Evolutionary conservation across 768 basidiomycete species (phyloP).

Genomic region (Amanita subjunquillea): DNA sequence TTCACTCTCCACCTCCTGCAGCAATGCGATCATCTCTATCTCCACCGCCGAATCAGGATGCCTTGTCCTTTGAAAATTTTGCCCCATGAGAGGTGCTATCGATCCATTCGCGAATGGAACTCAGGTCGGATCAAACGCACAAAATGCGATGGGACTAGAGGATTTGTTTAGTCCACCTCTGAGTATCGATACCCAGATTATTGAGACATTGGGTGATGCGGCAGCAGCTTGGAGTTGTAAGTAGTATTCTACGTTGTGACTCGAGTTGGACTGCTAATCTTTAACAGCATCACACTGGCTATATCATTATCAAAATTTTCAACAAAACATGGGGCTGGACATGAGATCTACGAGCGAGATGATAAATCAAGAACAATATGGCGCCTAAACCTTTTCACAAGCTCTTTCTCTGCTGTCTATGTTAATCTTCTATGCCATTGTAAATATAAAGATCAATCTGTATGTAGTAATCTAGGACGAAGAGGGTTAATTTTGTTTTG

Average conservation of each 20-base stretch:
- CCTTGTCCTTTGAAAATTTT: conserved; percentile 38
- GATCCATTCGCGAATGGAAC: conserved; percentile 29
- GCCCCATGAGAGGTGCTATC: conserved; percentile 24
- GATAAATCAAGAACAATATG: conserved; percentile 14
- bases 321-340: conserved; percentile 27
- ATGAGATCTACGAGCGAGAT: conserved; percentile 12
- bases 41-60: conserved; percentile 32
- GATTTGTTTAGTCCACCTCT: conserved; percentile 44
- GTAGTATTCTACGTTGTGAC: conserved; percentile 2
- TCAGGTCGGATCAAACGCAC: conserved; percentile 7
- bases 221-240: conserved; percentile 32
- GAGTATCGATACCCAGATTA: conserved; percentile 46
- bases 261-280: background rate
- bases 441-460: background rate
- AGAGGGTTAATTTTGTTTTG: too few species aligned
- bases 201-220: conserved; percentile 47
- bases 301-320: conserved; percentile 19
- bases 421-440: background rate
- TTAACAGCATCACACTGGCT: conserved; percentile 29
- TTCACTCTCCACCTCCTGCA: conserved; percentile 22
- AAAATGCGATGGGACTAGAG: conserved; percentile 11
- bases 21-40: conserved; percentile 33
- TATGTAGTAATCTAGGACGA: background rate
- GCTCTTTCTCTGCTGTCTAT: background rate
- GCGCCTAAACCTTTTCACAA: background rate